Evolutionary conservation across 768 basidiomycete species (phyloP).

Genomic region (Suillus spraguei): DNA sequence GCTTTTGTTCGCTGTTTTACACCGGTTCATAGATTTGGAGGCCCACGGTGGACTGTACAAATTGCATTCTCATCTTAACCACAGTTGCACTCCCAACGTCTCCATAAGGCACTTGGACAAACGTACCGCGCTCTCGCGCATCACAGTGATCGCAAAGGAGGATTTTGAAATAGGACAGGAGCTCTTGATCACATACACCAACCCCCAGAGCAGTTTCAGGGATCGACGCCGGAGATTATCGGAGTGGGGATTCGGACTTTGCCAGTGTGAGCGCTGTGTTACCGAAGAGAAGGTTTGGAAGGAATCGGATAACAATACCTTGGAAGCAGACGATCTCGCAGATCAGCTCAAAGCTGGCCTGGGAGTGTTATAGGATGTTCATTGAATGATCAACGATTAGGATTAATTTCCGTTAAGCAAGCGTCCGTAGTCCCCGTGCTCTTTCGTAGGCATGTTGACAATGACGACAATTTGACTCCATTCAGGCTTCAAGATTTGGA

Average conservation of each 20-base stretch:
- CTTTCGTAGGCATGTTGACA: neutral
- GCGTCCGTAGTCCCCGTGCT: neutral
- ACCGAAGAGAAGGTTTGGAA: slow-evolving; percentile 49
- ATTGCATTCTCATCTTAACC: slow-evolving; percentile 87
- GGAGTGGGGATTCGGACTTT: slow-evolving; percentile 78
- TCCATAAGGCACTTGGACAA: slow-evolving; percentile 78
- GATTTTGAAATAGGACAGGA: slow-evolving; percentile 74
- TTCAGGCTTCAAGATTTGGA: slow-evolving; percentile 5
- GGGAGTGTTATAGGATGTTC: slow-evolving; percentile 43
- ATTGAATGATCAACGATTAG: neutral
- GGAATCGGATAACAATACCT: slow-evolving; percentile 9
- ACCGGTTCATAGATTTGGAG: slow-evolving; percentile 61
- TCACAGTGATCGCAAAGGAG: slow-evolving; percentile 70
- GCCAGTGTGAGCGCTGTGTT: slow-evolving; percentile 68
- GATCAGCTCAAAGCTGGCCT: slow-evolving; percentile 65
- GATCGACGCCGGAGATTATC: slow-evolving; percentile 54
- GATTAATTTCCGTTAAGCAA: slow-evolving; percentile 4
- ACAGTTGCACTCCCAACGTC: slow-evolving; percentile 78
- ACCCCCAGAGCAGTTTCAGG: slow-evolving; percentile 47
- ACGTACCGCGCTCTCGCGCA: slow-evolving; percentile 67
- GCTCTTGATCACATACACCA: slow-evolving; percentile 76
- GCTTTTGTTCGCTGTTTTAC: slow-evolving; percentile 11
- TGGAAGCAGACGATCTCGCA: slow-evolving; percentile 51
- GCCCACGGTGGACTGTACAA: slow-evolving; percentile 85
- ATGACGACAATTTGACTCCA: neutral